Percentiles rank a stretch among this genome's conserved stretches.
These are phyloP conservation scores for Hypoxylon sp. DNA, from an alignment of 2,329 filamentous ascomycete genomes.

Conservation along the genomic window DNA sequence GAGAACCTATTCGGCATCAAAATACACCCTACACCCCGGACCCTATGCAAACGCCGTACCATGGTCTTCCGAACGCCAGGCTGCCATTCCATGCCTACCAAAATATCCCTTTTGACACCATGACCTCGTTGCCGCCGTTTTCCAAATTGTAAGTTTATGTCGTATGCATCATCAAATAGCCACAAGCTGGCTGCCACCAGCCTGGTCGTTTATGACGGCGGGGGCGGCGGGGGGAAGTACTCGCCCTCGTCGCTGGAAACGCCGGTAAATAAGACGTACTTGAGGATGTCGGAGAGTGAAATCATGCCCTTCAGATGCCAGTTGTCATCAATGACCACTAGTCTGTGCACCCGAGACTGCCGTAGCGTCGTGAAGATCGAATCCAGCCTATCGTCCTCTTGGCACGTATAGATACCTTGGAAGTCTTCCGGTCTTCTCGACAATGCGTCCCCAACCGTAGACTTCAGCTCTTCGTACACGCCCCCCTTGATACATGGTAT, in stretches of 20 bases:
- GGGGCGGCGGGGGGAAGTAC: slow-evolving; percentile 38
- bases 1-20: slow-evolving; percentile 37
- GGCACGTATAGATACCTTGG: slow-evolving; percentile 95
- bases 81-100: slow-evolving; percentile 46
- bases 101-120: slow-evolving; percentile 19
- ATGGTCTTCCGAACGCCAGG: slow-evolving; percentile 44
- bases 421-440: slow-evolving; percentile 90
- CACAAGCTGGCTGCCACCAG: background rate
- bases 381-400: slow-evolving; percentile 87
- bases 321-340: slow-evolving; percentile 92
- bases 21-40: slow-evolving; percentile 31
- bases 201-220: background rate
- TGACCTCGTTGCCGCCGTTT: slow-evolving; percentile 24
- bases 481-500: slow-evolving; percentile 95
- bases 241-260: slow-evolving; percentile 63
- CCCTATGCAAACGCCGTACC: slow-evolving; percentile 36
- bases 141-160: slow-evolving; percentile 20
- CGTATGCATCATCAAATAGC: slow-evolving; percentile 26
- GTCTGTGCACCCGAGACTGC: slow-evolving; percentile 89
- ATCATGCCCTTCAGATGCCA: slow-evolving; percentile 87
- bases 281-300: slow-evolving; percentile 93
- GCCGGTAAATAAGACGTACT: slow-evolving; percentile 87
- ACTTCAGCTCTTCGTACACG: slow-evolving; percentile 86
- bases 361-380: slow-evolving; percentile 97
- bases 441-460: slow-evolving; percentile 87